Percentiles rank a stretch among this genome's conserved stretches.
phyloP scores from a whole-genome alignment of 78 protist species.

The Dictyostelium intermedium region DNA sequence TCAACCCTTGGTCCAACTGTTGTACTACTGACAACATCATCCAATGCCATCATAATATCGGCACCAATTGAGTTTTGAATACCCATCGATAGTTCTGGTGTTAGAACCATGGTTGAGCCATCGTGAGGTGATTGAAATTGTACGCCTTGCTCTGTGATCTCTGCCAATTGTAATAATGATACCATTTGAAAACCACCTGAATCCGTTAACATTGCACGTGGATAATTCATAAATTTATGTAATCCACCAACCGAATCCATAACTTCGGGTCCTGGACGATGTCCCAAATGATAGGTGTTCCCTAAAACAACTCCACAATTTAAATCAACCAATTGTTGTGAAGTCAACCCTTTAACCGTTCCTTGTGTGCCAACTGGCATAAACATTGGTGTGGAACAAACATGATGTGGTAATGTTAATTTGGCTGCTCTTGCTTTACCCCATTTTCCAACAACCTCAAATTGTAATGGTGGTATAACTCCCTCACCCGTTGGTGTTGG shows the following conservation, averaged over 20 bases:
- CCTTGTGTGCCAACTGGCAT: constrained; percentile 99
- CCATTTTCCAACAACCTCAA: constrained; percentile 46
- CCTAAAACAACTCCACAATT: constrained; percentile 89
- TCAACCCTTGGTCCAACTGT: constrained; percentile 90
- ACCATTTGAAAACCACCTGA: constrained; percentile 96
- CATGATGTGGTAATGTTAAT: constrained; percentile 61
- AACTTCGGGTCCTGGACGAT: constrained; percentile 95
- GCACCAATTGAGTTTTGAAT: constrained; percentile 96
- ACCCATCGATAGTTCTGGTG: constrained; percentile 96
- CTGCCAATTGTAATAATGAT: constrained; percentile 91
- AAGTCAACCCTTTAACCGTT: constrained; percentile 93
- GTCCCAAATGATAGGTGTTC: constrained; percentile 97
- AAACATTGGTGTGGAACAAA: constrained; percentile 87
- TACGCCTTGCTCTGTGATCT: constrained; percentile 97
- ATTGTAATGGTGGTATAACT: constrained; percentile 18
- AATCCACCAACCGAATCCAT: constrained; percentile 93
- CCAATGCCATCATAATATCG: constrained; percentile 98
- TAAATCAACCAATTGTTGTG: constrained; percentile 82
- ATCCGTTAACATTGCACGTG: constrained; percentile 91
- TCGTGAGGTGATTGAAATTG: constrained; percentile 95
- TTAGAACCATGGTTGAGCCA: constrained; percentile 92
- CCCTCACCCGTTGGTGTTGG: not conserved
- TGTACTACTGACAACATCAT: constrained; percentile 88
- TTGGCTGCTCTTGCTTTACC: constrained; percentile 65
- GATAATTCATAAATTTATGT: constrained; percentile 92